Conservation (phyloP, 2,329 filamentous ascomycete genomes). For the Aspergillus sp. region DNA sequence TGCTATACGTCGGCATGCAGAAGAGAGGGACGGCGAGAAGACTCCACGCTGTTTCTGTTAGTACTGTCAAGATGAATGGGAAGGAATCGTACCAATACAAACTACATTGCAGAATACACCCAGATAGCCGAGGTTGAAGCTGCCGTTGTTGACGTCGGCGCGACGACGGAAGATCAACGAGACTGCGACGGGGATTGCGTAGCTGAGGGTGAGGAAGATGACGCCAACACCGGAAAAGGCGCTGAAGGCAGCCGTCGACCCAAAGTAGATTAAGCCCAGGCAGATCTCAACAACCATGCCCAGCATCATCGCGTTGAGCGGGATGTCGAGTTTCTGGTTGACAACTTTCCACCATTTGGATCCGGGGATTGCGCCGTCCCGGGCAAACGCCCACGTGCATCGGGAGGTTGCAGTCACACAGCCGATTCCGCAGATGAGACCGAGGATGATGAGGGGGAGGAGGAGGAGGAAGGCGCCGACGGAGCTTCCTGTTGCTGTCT, state of each 20-base stretch:
- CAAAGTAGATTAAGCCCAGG: conserved; percentile 73
- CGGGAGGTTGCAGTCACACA: conserved; percentile 67
- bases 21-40: conserved; percentile 66
- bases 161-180: conserved; percentile 56
- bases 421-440: conserved; percentile 68
- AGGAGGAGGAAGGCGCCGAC: conserved; percentile 68
- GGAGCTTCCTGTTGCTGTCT: conserved; percentile 65
- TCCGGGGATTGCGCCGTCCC: conserved; percentile 67
- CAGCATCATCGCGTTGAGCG: conserved; percentile 62
- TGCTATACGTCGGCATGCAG: conserved; percentile 52
- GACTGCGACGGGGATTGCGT: conserved; percentile 62
- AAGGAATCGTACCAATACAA: conserved; percentile 53
- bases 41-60: conserved; percentile 50
- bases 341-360: conserved; percentile 62
- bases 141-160: conserved; percentile 46
- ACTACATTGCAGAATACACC: conserved; percentile 61
- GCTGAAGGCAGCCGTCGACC: conserved; percentile 71
- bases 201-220: conserved; percentile 68
- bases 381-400: conserved; percentile 69
- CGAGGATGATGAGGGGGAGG: conserved; percentile 62
- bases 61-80: not conserved
- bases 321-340: conserved; percentile 61
- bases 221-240: conserved; percentile 77
- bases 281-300: conserved; percentile 65
- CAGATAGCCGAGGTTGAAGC: conserved; percentile 53